Conservation (phyloP, 768 basidiomycete genomes). For the Rhizopogon vesiculosus region DNA sequence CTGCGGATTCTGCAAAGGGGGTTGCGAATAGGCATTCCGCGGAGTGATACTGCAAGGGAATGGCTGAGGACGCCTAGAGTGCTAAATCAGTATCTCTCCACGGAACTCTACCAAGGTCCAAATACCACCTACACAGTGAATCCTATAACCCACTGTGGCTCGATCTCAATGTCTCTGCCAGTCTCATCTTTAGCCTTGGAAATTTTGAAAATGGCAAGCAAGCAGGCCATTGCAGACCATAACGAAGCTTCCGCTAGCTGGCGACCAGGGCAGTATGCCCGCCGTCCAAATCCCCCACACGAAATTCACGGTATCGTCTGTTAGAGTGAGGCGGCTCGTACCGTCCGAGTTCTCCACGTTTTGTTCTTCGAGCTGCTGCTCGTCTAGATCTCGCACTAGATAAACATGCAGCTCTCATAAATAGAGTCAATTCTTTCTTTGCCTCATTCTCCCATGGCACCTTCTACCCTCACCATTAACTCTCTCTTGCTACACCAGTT, state of each 20-base stretch:
- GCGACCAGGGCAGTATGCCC: slow-evolving; percentile 25
- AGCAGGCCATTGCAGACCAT: slow-evolving; percentile 16
- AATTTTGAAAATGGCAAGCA: slow-evolving; percentile 15
- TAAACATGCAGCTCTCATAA: too few relatives aligned
- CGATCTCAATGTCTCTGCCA: slow-evolving; percentile 16
- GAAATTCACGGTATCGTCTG: slow-evolving; percentile 6
- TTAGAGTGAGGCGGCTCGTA: too few relatives aligned
- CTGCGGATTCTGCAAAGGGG: too few relatives aligned
- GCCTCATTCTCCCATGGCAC: too few relatives aligned
- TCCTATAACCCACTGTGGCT: slow-evolving; percentile 5
- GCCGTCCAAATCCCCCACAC: slow-evolving; percentile 24
- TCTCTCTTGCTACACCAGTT: too few relatives aligned
- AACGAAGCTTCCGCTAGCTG: slow-evolving; percentile 20
- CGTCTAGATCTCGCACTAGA: too few relatives aligned
- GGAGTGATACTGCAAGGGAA: slow-evolving; percentile 1
- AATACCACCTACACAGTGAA: slow-evolving; percentile 10
- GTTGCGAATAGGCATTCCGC: too few relatives aligned
- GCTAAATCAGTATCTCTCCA: background rate
- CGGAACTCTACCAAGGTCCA: too few relatives aligned
- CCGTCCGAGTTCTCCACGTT: slow-evolving; percentile 5
- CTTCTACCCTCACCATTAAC: too few relatives aligned
- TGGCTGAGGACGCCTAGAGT: background rate
- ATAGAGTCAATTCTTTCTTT: too few relatives aligned
- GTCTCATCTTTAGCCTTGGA: slow-evolving; percentile 12
- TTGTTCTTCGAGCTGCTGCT: too few relatives aligned